Evolutionary conservation across 1,139 yeast genomes (phyloP).

Genomic region (Arxiozyma bovina): DNA sequence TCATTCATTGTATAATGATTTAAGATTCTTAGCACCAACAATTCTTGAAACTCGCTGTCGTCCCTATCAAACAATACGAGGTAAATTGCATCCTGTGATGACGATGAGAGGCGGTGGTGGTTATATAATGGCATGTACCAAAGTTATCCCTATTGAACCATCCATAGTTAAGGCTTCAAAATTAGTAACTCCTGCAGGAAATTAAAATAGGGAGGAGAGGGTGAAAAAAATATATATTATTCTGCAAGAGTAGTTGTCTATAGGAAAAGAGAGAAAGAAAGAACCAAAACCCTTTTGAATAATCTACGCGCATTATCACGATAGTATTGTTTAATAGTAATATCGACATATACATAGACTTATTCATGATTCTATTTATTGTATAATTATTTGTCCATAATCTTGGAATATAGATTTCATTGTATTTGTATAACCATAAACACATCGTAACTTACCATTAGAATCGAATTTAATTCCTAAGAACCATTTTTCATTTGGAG

Average conservation of each 20-base stretch:
- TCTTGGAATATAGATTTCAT: slow-evolving; percentile 10
- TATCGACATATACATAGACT: no score
- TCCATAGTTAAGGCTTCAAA: slow-evolving; percentile 31
- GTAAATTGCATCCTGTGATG: slow-evolving; percentile 92
- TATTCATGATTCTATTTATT: neutral
- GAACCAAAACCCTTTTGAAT: neutral
- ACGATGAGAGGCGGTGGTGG: slow-evolving; percentile 93
- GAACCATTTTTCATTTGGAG: slow-evolving; percentile 18
- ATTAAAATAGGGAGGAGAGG: neutral
- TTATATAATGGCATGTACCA: slow-evolving; percentile 66
- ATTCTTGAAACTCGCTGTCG: slow-evolving; percentile 77
- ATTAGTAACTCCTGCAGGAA: neutral
- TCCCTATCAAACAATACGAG: slow-evolving; percentile 85
- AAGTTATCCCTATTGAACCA: slow-evolving; percentile 61
- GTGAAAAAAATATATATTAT: no score
- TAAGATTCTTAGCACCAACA: slow-evolving; percentile 72
- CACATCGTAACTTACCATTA: slow-evolving; percentile 30
- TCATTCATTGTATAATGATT: slow-evolving; percentile 55
- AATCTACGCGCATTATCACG: neutral
- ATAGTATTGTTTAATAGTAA: no score
- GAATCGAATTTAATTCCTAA: slow-evolving; percentile 30
- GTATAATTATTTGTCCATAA: slow-evolving; percentile 12
- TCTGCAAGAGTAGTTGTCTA: neutral
- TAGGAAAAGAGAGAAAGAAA: no score
- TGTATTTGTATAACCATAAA: slow-evolving; percentile 21